Percentiles rank a stretch among this genome's conserved stretches.
These are phyloP conservation scores for Phytopythium helicoides DNA, from an alignment of 352 stramenopile genomes.

Conservation along the genomic window DNA sequence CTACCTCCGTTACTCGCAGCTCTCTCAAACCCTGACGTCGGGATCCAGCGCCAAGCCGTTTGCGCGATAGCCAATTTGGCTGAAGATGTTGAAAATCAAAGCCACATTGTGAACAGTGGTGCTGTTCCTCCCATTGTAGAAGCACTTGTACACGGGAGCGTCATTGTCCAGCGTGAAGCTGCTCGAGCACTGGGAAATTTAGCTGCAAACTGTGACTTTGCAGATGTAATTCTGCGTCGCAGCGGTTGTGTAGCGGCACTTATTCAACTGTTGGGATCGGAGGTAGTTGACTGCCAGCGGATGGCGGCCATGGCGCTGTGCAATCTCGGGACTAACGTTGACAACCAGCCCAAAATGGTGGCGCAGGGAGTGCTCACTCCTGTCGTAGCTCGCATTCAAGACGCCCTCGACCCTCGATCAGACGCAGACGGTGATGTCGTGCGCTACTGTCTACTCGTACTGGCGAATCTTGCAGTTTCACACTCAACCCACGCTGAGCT, in stretches of 20 bases:
- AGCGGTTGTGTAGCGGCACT: slow-evolving; percentile 84
- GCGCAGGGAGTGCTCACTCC: slow-evolving; percentile 82
- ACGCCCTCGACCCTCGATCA: slow-evolving; percentile 90
- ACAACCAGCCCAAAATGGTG: slow-evolving; percentile 92
- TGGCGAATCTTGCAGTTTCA: slow-evolving; percentile 92
- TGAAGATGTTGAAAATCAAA: slow-evolving; percentile 94
- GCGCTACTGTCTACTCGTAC: slow-evolving; percentile 93
- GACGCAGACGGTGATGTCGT: slow-evolving; percentile 94
- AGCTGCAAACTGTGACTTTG: slow-evolving; percentile 94
- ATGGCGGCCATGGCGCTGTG: slow-evolving; percentile 96
- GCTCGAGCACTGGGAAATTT: slow-evolving; percentile 93
- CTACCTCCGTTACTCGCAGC: slow-evolving; percentile 87
- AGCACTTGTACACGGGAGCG: slow-evolving; percentile 64
- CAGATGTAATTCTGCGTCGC: slow-evolving; percentile 85
- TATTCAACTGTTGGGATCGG: slow-evolving; percentile 84
- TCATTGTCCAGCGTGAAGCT: slow-evolving; percentile 91
- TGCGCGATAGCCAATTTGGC: slow-evolving; percentile 95
- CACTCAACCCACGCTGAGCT: slow-evolving; percentile 80
- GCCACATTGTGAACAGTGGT: slow-evolving; percentile 84
- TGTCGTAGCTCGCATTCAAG: slow-evolving; percentile 84
- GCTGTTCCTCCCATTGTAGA: slow-evolving; percentile 87
- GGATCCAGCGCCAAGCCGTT: slow-evolving; percentile 91
- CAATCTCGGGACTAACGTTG: slow-evolving; percentile 94
- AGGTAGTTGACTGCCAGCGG: slow-evolving; percentile 91
- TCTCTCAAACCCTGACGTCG: slow-evolving; percentile 63